These are phyloP conservation scores for Spinellus fusiger DNA, from an alignment of 192 early-diverging fungal species.

Conservation along the genomic window DNA sequence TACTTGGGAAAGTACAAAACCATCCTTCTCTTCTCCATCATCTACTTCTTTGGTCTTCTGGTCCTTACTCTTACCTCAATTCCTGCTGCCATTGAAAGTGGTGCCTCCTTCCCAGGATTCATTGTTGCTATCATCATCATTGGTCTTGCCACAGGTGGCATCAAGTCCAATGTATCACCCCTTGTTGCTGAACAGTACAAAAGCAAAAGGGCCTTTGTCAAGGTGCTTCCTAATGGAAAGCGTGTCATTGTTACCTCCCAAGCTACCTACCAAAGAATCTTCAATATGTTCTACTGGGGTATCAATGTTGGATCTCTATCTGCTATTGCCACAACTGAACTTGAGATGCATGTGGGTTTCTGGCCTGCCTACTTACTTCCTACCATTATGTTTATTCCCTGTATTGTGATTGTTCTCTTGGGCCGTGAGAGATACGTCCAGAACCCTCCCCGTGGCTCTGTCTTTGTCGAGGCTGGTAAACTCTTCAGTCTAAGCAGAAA, in stretches of 20 bases:
- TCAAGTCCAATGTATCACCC: constrained; percentile 74
- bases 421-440: constrained; percentile 49
- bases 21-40: constrained; percentile 54
- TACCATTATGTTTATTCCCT: constrained; percentile 46
- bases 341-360: constrained; percentile 55
- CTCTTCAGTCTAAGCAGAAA: constrained; percentile 29
- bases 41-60: constrained; percentile 62
- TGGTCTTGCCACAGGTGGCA: constrained; percentile 71
- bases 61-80: constrained; percentile 60
- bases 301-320: constrained; percentile 67
- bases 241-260: constrained; percentile 57
- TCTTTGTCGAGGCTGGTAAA: constrained; percentile 46
- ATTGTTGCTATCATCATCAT: constrained; percentile 67
- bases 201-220: constrained; percentile 53
- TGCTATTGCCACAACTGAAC: constrained; percentile 48
- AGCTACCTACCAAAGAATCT: constrained; percentile 68
- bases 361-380: constrained; percentile 55
- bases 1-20: constrained; percentile 72
- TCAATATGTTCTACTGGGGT: constrained; percentile 79
- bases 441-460: constrained; percentile 53
- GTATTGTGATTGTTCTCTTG: constrained; percentile 40
- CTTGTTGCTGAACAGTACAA: constrained; percentile 71
- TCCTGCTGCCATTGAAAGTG: constrained; percentile 45
- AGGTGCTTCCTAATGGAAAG: constrained; percentile 46
- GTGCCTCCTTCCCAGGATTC: constrained; percentile 59